Conservation (phyloP, 768 basidiomycete species). For the Lactarius sanguifluus region DNA sequence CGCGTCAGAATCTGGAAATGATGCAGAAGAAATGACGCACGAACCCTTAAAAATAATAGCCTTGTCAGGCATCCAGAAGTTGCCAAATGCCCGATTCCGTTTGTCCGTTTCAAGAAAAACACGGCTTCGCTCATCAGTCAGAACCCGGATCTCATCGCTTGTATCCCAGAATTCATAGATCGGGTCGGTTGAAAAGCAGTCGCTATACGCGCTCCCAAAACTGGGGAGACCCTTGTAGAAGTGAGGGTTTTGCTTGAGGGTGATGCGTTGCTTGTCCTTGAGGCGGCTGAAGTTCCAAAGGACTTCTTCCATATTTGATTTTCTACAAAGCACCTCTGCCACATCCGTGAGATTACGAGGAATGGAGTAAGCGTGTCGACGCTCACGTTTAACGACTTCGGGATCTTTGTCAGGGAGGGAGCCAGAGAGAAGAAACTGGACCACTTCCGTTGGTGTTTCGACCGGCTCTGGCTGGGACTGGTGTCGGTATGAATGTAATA, state of each 20-base stretch:
- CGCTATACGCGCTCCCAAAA: background rate
- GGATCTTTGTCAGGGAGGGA: background rate
- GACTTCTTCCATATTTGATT: conserved; percentile 2
- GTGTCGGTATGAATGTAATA: background rate
- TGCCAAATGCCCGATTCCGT: conserved; percentile 3
- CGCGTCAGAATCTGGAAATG: background rate
- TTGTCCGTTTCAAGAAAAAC: conserved; percentile 11
- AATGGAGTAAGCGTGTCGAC: too few relatives aligned
- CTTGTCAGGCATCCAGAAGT: conserved; percentile 2
- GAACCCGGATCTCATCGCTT: background rate
- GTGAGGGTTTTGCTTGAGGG: conserved; percentile 17
- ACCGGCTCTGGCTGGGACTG: background rate
- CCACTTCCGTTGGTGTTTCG: background rate
- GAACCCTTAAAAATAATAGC: conserved; percentile 21
- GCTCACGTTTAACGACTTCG: conserved; percentile 4
- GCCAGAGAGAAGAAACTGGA: background rate
- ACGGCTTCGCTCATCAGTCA: conserved; percentile 6
- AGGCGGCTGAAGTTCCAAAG: conserved; percentile 23
- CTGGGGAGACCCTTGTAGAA: conserved; percentile 13
- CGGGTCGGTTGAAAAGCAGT: background rate
- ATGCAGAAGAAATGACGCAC: background rate
- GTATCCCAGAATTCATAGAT: background rate
- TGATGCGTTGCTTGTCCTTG: conserved; percentile 1
- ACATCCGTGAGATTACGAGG: background rate
- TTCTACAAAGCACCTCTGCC: conserved; percentile 5